These are phyloP conservation scores for Clarkia xantiana DNA, from an alignment of 345 rosid genomes.

Conservation along the genomic window DNA sequence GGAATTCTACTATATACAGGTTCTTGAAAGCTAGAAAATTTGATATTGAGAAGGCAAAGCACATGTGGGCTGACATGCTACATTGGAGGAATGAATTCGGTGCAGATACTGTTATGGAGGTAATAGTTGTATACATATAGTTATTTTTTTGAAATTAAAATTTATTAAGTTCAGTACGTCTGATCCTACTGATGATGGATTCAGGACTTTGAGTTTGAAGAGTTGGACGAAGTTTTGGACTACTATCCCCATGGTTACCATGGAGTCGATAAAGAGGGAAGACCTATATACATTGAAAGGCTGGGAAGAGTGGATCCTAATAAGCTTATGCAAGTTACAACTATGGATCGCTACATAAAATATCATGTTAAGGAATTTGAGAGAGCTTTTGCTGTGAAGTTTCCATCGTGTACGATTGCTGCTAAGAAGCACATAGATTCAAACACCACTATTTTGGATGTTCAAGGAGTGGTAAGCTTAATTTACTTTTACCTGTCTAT, in stretches of 20 bases:
- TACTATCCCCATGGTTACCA: slow-evolving; percentile 92
- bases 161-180: slow-evolving; percentile 2
- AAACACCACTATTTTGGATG: slow-evolving; percentile 93
- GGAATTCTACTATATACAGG: slow-evolving; percentile 19
- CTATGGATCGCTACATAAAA: slow-evolving; percentile 72
- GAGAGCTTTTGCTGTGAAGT: slow-evolving; percentile 65
- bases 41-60: slow-evolving; percentile 81
- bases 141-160: neutral
- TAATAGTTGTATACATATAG: slow-evolving; percentile 2
- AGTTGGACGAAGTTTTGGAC: slow-evolving; percentile 59
- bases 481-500: slow-evolving; percentile 6
- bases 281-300: slow-evolving; percentile 86
- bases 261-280: slow-evolving; percentile 95
- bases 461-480: slow-evolving; percentile 81
- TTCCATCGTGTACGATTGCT: slow-evolving; percentile 82
- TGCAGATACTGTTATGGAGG: slow-evolving; percentile 72
- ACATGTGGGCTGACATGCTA: slow-evolving; percentile 98
- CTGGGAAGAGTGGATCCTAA: slow-evolving; percentile 84
- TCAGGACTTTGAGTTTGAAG: slow-evolving; percentile 88
- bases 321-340: slow-evolving; percentile 77
- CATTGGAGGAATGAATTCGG: slow-evolving; percentile 90
- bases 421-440: slow-evolving; percentile 94
- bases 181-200: neutral
- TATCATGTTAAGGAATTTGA: slow-evolving; percentile 92
- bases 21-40: slow-evolving; percentile 87